Evolutionary conservation across 225 moss, liverwort and hornwort genomes (phyloP).

Genomic region (Lunularia cruciata): DNA sequence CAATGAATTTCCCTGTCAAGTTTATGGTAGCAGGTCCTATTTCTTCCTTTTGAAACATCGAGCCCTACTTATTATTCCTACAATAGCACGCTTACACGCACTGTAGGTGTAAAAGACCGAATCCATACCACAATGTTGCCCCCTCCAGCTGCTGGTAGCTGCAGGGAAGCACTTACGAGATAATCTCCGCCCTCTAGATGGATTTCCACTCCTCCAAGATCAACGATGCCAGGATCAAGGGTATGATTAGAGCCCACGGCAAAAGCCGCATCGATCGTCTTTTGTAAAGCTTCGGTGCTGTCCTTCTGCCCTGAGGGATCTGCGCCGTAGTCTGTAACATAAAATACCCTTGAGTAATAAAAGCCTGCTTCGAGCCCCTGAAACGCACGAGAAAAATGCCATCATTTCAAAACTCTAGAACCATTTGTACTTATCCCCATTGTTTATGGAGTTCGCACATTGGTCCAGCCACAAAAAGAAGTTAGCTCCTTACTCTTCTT

Average conservation of each 20-base stretch:
- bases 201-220: slow-evolving; percentile 78
- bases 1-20: no score
- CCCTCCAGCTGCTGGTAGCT: slow-evolving; percentile 61
- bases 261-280: slow-evolving; percentile 67
- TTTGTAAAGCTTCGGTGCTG: slow-evolving; percentile 70
- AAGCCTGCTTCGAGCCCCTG: slow-evolving; percentile 30
- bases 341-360: slow-evolving; percentile 57
- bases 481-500: no score
- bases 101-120: neutral
- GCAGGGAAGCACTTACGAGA: slow-evolving; percentile 68
- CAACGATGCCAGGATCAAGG: slow-evolving; percentile 63
- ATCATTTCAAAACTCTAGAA: no score
- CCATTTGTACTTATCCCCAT: no score
- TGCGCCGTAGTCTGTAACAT: slow-evolving; percentile 80
- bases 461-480: no score
- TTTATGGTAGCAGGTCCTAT: no score
- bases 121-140: slow-evolving; percentile 71
- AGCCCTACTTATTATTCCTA: no score
- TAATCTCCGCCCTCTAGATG: slow-evolving; percentile 87
- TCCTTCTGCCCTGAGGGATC: slow-evolving; percentile 75
- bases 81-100: no score
- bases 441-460: no score
- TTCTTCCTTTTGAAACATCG: no score
- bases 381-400: no score
- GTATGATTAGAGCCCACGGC: slow-evolving; percentile 53